phyloP scores from a whole-genome alignment of 1,139 yeast genomes.

The Candida sp. region DNA sequence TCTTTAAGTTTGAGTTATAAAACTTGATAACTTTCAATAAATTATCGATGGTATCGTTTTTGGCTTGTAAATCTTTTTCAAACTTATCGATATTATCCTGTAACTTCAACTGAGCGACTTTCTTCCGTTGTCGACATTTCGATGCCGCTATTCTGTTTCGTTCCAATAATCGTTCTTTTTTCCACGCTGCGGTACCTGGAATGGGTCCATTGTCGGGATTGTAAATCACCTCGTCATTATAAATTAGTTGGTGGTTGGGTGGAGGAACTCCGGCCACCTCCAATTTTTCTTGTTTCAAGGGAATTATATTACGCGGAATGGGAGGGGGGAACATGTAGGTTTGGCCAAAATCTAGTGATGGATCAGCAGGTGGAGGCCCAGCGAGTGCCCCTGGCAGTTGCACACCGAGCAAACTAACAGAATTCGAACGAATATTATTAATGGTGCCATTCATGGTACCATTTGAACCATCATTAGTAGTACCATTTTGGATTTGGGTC shows the following conservation, averaged over 20 bases:
- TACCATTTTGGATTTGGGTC: neutral
- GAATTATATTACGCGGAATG: conserved; percentile 2
- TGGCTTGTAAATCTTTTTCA: conserved; percentile 39
- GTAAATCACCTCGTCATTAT: conserved; percentile 60
- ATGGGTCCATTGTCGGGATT: conserved; percentile 65
- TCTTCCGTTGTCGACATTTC: conserved; percentile 73
- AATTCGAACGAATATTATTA: too few relatives aligned
- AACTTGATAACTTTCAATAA: conserved; percentile 29
- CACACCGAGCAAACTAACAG: neutral
- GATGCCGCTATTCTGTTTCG: conserved; percentile 74
- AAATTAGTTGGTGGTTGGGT: conserved; percentile 52
- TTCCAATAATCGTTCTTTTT: conserved; percentile 64
- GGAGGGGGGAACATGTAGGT: conserved; percentile 10
- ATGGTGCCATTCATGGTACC: neutral
- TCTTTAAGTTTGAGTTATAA: conserved; percentile 16
- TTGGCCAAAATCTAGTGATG: conserved; percentile 8
- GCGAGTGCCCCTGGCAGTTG: conserved; percentile 10
- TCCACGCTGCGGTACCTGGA: conserved; percentile 82
- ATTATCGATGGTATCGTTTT: conserved; percentile 33
- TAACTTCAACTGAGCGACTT: conserved; percentile 63
- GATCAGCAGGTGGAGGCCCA: conserved; percentile 6
- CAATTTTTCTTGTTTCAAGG: conserved; percentile 4
- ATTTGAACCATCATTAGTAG: too few relatives aligned
- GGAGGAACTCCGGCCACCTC: conserved; percentile 46
- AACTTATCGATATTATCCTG: conserved; percentile 54